phyloP scores from a whole-genome alignment of 2,329 filamentous ascomycete genomes.

The Blumeriella jaapii region DNA sequence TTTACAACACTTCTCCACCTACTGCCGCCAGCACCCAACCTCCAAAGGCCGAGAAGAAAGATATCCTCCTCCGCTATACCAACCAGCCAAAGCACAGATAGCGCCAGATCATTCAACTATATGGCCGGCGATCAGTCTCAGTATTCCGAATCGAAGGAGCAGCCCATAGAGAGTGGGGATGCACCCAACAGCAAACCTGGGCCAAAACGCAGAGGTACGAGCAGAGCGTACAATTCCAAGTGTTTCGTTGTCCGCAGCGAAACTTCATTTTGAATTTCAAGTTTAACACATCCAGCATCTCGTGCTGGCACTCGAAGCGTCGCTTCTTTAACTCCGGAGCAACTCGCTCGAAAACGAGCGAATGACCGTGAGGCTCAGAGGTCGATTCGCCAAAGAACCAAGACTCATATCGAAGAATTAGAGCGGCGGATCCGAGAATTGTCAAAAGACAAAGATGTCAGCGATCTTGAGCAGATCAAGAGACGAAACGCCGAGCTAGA shows the following conservation, averaged over 20 bases:
- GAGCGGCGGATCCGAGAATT: constrained; percentile 68
- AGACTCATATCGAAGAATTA: constrained; percentile 70
- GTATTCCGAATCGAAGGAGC: constrained; percentile 4
- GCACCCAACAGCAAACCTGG: constrained; percentile 10
- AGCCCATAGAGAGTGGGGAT: constrained; percentile 1
- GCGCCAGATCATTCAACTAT: constrained; percentile 7
- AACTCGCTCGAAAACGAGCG: constrained; percentile 78
- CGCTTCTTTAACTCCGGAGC: constrained; percentile 74
- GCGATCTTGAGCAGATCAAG: constrained; percentile 40
- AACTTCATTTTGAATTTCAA: not conserved
- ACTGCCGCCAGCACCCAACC: too few species aligned
- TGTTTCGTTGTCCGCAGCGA: not conserved
- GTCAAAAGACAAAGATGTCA: constrained; percentile 35
- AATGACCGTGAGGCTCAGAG: constrained; percentile 88
- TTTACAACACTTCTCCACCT: too few species aligned
- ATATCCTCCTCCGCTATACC: not conserved
- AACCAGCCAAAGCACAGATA: not conserved
- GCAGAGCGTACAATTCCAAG: not conserved
- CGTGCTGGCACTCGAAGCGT: constrained; percentile 58
- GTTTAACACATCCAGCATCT: constrained; percentile 20
- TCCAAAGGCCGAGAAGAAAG: not conserved
- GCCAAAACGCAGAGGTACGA: constrained; percentile 22
- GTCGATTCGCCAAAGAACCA: constrained; percentile 75
- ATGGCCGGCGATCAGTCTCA: constrained; percentile 11
- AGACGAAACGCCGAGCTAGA: constrained; percentile 43